Percentiles rank a stretch among this genome's conserved stretches.
phyloP scores from a whole-genome alignment of 2,329 filamentous ascomycete genomes.

The Microdochium bolleyi region DNA sequence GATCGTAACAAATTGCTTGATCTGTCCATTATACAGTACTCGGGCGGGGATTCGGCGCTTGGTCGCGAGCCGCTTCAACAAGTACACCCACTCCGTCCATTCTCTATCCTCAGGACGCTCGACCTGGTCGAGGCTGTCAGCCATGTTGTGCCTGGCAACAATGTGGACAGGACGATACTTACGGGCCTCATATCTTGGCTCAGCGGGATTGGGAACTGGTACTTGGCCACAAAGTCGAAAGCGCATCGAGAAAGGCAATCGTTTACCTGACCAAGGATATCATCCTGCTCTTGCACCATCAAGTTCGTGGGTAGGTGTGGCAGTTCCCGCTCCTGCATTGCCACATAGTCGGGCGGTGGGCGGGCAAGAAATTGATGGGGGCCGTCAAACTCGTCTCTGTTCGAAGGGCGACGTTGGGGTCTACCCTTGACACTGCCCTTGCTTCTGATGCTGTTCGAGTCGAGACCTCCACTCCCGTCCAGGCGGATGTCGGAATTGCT shows the following conservation, averaged over 20 bases:
- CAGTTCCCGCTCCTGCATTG: conserved; percentile 71
- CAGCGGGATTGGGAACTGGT: conserved; percentile 81
- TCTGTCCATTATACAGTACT: conserved; percentile 81
- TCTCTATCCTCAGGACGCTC: conserved; percentile 70
- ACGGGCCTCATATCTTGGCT: conserved; percentile 71
- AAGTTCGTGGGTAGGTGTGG: conserved; percentile 78
- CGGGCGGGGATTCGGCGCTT: conserved; percentile 79
- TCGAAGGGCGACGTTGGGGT: conserved; percentile 63
- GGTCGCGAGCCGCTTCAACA: conserved; percentile 77
- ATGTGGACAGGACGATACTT: conserved; percentile 12
- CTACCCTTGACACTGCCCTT: conserved; percentile 40
- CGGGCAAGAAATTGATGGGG: conserved; percentile 75
- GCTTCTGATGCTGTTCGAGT: conserved; percentile 31
- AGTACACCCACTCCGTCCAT: conserved; percentile 89
- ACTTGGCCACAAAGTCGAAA: conserved; percentile 85
- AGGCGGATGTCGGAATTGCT: conserved; percentile 53
- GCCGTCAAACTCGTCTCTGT: conserved; percentile 84
- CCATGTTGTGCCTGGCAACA: background rate
- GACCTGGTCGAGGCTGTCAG: conserved; percentile 21
- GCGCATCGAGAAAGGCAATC: conserved; percentile 78
- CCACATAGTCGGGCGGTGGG: conserved; percentile 62
- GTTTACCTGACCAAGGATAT: conserved; percentile 72
- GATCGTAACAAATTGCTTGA: conserved; percentile 84
- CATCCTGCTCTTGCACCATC: conserved; percentile 76
- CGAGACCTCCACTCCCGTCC: conserved; percentile 37